These are phyloP conservation scores for Trametes cinnabarina DNA, from an alignment of 768 basidiomycete genomes.

Conservation along the genomic window DNA sequence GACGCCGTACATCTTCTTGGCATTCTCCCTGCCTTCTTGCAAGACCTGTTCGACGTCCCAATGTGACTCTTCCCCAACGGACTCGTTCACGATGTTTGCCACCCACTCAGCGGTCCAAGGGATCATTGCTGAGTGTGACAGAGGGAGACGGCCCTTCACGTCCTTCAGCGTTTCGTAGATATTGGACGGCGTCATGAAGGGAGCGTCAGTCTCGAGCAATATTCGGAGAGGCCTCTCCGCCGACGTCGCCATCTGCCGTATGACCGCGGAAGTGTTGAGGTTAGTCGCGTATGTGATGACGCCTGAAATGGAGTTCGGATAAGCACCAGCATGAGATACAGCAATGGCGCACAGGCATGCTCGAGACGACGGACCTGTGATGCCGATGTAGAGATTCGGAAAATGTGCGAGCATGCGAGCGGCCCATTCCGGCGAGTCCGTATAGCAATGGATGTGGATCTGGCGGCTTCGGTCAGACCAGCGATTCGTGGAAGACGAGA, in stretches of 20 bases:
- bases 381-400: constrained; percentile 78
- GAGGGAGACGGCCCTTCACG: constrained; percentile 56
- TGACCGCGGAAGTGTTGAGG: constrained; percentile 61
- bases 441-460: constrained; percentile 90
- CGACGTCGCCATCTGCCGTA: constrained; percentile 42
- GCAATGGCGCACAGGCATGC: no score
- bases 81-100: constrained; percentile 42
- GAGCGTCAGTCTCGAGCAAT: constrained; percentile 83
- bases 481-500: not conserved
- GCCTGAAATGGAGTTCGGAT: constrained; percentile 38
- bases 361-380: constrained; percentile 51
- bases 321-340: not conserved
- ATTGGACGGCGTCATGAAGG: constrained; percentile 82
- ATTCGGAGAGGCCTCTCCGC: constrained; percentile 31
- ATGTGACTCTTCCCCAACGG: constrained; percentile 21
- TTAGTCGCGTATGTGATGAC: constrained; percentile 82
- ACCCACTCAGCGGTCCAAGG: constrained; percentile 84
- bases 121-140: constrained; percentile 79
- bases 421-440: constrained; percentile 76
- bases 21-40: constrained; percentile 62
- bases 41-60: constrained; percentile 62
- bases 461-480: constrained; percentile 25
- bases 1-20: constrained; percentile 56
- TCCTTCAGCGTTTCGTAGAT: constrained; percentile 55
- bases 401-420: constrained; percentile 70